Evolutionary conservation across 495 filamentous ascomycete genomes (phyloP).

Genomic region (Aspergillus steynii): DNA sequence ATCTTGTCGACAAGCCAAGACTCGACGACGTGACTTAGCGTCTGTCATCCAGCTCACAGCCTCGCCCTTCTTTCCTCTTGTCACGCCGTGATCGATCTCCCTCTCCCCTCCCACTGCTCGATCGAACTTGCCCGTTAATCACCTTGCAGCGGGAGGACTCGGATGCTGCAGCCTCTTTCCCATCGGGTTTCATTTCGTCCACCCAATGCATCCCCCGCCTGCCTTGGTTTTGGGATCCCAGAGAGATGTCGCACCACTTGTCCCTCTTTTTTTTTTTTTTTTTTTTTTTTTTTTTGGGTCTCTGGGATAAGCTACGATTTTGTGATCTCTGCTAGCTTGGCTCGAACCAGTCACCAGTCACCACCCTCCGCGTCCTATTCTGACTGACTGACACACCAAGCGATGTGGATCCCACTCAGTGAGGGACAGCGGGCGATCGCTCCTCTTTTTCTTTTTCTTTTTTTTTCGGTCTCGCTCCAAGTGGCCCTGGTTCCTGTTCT

Average conservation of each 20-base stretch:
- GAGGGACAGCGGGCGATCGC: not conserved
- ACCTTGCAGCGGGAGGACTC: conserved; percentile 28
- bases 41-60: not conserved
- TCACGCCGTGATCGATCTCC: not conserved
- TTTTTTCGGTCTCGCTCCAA: not conserved
- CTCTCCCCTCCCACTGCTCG: conserved; percentile 2
- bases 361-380: not conserved
- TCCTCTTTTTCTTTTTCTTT: conserved; percentile 6
- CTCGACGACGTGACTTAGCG: not conserved
- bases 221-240: not conserved
- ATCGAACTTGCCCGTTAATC: conserved; percentile 14
- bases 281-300: conserved; percentile 3
- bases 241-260: not conserved
- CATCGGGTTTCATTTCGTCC: conserved; percentile 10
- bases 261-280: conserved; percentile 10
- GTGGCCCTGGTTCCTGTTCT: not conserved
- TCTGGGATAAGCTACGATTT: not conserved
- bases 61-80: not conserved
- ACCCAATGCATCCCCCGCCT: not conserved
- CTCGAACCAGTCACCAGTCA: not conserved
- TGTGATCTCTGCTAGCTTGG: not conserved
- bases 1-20: conserved; percentile 14
- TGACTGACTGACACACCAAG: not conserved
- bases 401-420: not conserved
- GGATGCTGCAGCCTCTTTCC: conserved; percentile 19